Base-by-base conservation (phyloP, 179 eudicot genomes). In the Pouteria campechiana region DNA sequence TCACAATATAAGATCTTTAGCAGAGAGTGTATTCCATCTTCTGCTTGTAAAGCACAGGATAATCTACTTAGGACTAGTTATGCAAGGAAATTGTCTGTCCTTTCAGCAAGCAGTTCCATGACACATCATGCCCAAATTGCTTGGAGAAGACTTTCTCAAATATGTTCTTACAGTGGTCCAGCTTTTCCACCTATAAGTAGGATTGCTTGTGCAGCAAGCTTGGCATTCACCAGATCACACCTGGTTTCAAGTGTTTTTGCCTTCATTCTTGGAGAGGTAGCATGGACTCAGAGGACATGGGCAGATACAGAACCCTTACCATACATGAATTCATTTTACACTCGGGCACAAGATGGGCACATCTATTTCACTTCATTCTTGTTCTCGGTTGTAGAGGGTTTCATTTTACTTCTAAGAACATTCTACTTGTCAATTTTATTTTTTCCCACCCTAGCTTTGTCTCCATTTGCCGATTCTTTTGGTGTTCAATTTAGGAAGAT, bases 401-500 rank as follows among this genome's bases (percentile, higher is more conserved):
- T 81, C 32, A 28, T 79, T 49, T 70, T 86, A 72, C 46, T 86
- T 67, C 47, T 81, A 16, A 79, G 98, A 79, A 77, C 87, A 25
- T 10, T 79, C 33, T 73, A 70, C 55, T 66, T 90, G 64, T 64
- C 80, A 16, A 51, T 86, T 50, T 58, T 90, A 46, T 90, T 85
- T 58, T 68, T 95, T 34, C 98, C 98, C 35, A 72, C 83, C 74
- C 54, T 85, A 57, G 81, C 74, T 28, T 74, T 78, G 78, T 83
- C 90, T 34, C 95, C 95, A 30, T 86, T 90, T 64, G 95, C 93
- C 22, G 90, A 81, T 68, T 57, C 58, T 47, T 70, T 76, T 57
- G 95, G 95, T 30, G 67, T 61, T 38, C 25, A 58, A 41, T 90
- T 70, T 46, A 72, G 98, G 57, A 72, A 61, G 48, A 11, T 32